phyloP scores from a whole-genome alignment of 1,139 yeast species.

The Scheffersomyces segobiensis region DNA sequence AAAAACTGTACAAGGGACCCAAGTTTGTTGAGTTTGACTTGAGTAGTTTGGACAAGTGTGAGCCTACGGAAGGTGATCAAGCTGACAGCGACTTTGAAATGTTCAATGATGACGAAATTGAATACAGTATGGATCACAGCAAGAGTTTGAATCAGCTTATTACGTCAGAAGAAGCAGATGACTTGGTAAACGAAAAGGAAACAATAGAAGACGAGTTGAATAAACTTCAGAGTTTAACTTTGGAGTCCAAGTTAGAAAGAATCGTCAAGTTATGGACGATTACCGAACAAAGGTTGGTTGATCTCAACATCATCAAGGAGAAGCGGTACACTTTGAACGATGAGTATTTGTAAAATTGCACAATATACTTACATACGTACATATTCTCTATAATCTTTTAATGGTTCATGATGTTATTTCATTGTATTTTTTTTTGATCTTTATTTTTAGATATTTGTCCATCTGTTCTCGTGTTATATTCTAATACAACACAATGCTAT shows the following conservation, averaged over 20 bases:
- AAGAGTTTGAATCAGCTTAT: conserved; percentile 9
- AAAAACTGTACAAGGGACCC: conserved; percentile 17
- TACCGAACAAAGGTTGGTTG: conserved; percentile 53
- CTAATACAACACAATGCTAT: conserved; percentile 38
- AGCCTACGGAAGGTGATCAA: conserved; percentile 7
- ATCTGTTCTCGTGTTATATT: neutral
- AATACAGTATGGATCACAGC: conserved; percentile 5
- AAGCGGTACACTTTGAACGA: conserved; percentile 23
- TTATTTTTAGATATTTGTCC: neutral
- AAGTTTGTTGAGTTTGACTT: conserved; percentile 19
- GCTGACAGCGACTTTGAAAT: conserved; percentile 10
- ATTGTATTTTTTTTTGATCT: conserved; percentile 3
- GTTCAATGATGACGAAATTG: conserved; percentile 8
- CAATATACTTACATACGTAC: neutral
- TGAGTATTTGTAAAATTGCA: conserved; percentile 9
- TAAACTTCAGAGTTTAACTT: conserved; percentile 25
- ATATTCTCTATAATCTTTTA: neutral
- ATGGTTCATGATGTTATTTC: conserved; percentile 1
- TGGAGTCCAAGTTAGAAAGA: conserved; percentile 53
- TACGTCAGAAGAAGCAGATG: conserved; percentile 9
- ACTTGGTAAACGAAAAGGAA: conserved; percentile 16
- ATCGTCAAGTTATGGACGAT: conserved; percentile 62
- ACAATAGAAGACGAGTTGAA: conserved; percentile 26
- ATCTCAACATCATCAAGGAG: conserved; percentile 34
- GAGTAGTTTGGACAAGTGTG: conserved; percentile 6